phyloP scores from a whole-genome alignment of 1,139 yeast species.

The Suhomyces yuchorum region DNA sequence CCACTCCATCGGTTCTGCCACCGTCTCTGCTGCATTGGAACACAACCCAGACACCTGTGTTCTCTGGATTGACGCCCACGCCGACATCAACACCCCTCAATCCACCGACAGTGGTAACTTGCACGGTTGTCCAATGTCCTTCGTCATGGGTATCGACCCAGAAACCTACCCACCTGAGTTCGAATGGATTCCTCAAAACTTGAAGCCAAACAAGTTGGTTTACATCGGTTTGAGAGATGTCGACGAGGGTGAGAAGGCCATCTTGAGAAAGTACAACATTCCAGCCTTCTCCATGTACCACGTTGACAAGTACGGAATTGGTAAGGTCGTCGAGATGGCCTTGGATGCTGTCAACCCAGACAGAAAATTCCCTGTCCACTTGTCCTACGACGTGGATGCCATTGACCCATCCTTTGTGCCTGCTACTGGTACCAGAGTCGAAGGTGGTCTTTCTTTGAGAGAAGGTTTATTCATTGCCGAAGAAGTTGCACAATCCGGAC shows the following conservation, averaged over 20 bases:
- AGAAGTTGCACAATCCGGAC: slow-evolving; percentile 86
- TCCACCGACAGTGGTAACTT: slow-evolving; percentile 87
- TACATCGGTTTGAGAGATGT: slow-evolving; percentile 95
- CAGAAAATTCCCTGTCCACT: slow-evolving; percentile 75
- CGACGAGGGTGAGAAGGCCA: slow-evolving; percentile 79
- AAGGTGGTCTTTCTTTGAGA: slow-evolving; percentile 92
- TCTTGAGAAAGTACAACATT: slow-evolving; percentile 69
- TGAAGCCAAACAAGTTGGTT: slow-evolving; percentile 73
- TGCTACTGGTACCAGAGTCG: slow-evolving; percentile 96
- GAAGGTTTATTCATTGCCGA: slow-evolving; percentile 94
- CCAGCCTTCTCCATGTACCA: slow-evolving; percentile 96
- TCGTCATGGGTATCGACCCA: slow-evolving; percentile 74
- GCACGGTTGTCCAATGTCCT: slow-evolving; percentile 96
- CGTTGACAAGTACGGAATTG: slow-evolving; percentile 91
- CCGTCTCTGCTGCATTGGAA: slow-evolving; percentile 80
- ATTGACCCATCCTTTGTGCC: slow-evolving; percentile 94
- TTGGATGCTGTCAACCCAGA: slow-evolving; percentile 75
- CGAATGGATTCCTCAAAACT: slow-evolving; percentile 75
- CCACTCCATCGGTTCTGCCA: slow-evolving; percentile 94
- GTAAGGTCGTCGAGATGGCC: slow-evolving; percentile 91
- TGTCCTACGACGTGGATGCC: slow-evolving; percentile 96
- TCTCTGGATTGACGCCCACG: slow-evolving; percentile 97
- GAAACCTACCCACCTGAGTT: slow-evolving; percentile 69
- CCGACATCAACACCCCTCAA: slow-evolving; percentile 91
- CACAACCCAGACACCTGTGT: slow-evolving; percentile 86